phyloP scores from a whole-genome alignment of 495 filamentous ascomycete genomes.

The Neurospora intermedia region DNA sequence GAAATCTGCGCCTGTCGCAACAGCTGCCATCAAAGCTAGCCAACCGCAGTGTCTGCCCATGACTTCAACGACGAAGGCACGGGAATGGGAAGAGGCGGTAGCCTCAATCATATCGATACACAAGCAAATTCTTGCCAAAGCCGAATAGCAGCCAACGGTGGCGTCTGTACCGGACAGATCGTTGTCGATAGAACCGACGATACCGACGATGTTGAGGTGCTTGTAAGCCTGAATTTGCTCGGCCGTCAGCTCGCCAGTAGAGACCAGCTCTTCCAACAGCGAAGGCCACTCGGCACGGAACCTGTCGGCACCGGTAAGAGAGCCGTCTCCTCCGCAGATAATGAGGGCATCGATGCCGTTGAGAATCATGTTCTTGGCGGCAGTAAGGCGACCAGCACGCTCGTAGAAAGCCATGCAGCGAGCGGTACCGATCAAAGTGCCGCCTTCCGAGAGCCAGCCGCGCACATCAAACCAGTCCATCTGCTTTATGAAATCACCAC shows the following conservation, averaged over 20 bases:
- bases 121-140: constrained; percentile 82
- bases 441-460: constrained; percentile 87
- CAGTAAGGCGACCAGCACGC: constrained; percentile 66
- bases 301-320: constrained; percentile 88
- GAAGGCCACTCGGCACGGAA: constrained; percentile 88
- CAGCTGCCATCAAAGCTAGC: constrained; percentile 93
- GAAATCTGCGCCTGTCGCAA: constrained; percentile 93
- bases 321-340: constrained; percentile 95
- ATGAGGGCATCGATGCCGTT: constrained; percentile 93
- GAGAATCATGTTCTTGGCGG: constrained; percentile 85
- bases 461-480: constrained; percentile 92
- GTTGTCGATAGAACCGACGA: constrained; percentile 97
- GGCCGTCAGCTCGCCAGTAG: constrained; percentile 51
- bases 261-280: constrained; percentile 71
- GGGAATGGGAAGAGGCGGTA: constrained; percentile 90
- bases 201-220: constrained; percentile 86
- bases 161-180: constrained; percentile 95
- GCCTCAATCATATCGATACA: constrained; percentile 94
- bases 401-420: constrained; percentile 84
- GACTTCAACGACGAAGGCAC: constrained; percentile 96
- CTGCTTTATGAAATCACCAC: constrained; percentile 75
- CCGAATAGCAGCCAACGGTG: constrained; percentile 95
- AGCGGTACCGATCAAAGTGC: constrained; percentile 93
- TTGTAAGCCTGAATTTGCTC: constrained; percentile 62
- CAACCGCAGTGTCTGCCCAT: constrained; percentile 99